Evolutionary conservation across 1,284 basidiomycete species (phyloP).

Genomic region (Boletus semigastroideus): DNA sequence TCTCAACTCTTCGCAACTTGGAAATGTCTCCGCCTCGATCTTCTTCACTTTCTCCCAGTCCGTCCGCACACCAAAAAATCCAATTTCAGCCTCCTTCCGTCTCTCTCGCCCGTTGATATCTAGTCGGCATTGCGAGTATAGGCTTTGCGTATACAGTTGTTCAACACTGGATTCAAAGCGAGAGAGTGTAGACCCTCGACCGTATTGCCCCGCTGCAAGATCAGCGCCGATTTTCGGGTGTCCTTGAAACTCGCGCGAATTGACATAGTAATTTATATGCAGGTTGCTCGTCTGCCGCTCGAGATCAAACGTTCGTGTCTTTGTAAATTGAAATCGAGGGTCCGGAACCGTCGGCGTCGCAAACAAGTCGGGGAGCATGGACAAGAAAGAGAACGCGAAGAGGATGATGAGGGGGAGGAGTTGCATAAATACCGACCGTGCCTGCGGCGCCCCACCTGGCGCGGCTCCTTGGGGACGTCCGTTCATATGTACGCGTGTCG

Average conservation of each 20-base stretch:
- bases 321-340: conserved; percentile 77
- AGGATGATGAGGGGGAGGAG: conserved; percentile 86
- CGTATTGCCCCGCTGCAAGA: conserved; percentile 50
- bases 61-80: conserved; percentile 86
- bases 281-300: conserved; percentile 68
- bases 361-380: conserved; percentile 81
- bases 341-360: conserved; percentile 67
- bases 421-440: conserved; percentile 76
- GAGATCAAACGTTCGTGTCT: conserved; percentile 56
- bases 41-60: conserved; percentile 82
- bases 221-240: conserved; percentile 79
- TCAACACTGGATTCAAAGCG: conserved; percentile 74
- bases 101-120: conserved; percentile 64
- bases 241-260: conserved; percentile 71
- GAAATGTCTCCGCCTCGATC: conserved; percentile 64
- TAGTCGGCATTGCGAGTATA: conserved; percentile 70
- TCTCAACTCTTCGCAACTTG: conserved; percentile 75
- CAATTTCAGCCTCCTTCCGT: conserved; percentile 72
- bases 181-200: conserved; percentile 36
- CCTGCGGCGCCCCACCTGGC: conserved; percentile 36
- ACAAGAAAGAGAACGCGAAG: conserved; percentile 82
- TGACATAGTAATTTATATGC: conserved; percentile 85
- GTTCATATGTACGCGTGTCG: conserved; percentile 51
- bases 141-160: conserved; percentile 63
- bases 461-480: conserved; percentile 36